These are phyloP conservation scores for Haberlea rhodopensis DNA, from an alignment of 257 asterid species.

Conservation along the genomic window DNA sequence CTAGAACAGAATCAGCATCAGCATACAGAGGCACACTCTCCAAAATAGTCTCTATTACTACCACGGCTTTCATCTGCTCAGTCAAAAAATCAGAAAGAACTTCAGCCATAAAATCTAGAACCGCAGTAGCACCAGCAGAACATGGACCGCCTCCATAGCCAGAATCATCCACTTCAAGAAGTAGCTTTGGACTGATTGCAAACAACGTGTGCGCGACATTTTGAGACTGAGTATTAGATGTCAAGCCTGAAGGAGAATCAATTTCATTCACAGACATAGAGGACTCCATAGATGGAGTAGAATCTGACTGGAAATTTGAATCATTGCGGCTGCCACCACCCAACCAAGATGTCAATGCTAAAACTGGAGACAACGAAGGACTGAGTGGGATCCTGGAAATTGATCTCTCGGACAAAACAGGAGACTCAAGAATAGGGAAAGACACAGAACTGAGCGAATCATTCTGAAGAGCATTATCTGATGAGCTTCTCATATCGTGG, in stretches of 20 bases:
- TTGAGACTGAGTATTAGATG: slow-evolving; percentile 53
- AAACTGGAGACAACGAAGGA: slow-evolving; percentile 77
- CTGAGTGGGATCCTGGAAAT: slow-evolving; percentile 47
- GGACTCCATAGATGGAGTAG: slow-evolving; percentile 66
- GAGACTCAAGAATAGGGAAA: slow-evolving; percentile 52
- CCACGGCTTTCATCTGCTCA: slow-evolving; percentile 79
- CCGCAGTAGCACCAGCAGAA: slow-evolving; percentile 94
- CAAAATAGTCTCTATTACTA: slow-evolving; percentile 65
- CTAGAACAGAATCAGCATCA: slow-evolving; percentile 85
- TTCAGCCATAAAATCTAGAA: slow-evolving; percentile 90
- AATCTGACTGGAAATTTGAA: slow-evolving; percentile 49
- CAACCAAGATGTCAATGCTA: slow-evolving; percentile 89
- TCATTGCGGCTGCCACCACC: slow-evolving; percentile 64
- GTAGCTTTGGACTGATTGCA: slow-evolving; percentile 57
- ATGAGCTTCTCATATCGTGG: slow-evolving; percentile 45
- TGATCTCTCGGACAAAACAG: slow-evolving; percentile 70
- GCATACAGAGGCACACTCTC: slow-evolving; percentile 79
- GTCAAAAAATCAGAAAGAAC: slow-evolving; percentile 79
- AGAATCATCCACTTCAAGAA: slow-evolving; percentile 90
- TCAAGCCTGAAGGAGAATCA: slow-evolving; percentile 53
- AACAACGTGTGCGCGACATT: slow-evolving; percentile 49
- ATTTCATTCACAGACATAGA: slow-evolving; percentile 51
- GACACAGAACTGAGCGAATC: slow-evolving; percentile 65
- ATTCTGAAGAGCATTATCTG: slow-evolving; percentile 44
- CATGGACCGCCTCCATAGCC: slow-evolving; percentile 99